Percentiles rank a stretch among this genome's conserved stretches.
Conservation (phyloP, 192 early-diverging fungal genomes). For the Haplosporangium gracile region DNA sequence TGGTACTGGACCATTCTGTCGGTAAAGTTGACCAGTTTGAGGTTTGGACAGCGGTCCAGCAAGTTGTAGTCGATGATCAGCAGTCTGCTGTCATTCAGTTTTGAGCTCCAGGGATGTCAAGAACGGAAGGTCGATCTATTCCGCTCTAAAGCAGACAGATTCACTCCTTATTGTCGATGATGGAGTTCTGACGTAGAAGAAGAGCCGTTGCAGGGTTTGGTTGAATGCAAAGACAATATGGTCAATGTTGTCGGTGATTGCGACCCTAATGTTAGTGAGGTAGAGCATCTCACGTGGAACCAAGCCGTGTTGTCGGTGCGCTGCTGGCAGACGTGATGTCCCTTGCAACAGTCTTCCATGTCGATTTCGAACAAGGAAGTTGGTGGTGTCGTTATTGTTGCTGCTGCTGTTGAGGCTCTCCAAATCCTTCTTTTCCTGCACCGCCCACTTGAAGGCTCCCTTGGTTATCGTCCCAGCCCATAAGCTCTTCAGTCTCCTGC, state of each 20-base stretch:
- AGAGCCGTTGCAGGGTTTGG: background rate
- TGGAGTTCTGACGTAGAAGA: background rate
- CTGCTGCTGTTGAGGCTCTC: background rate
- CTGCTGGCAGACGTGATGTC: background rate
- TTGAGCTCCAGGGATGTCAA: background rate
- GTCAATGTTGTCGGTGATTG: background rate
- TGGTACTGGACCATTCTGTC: background rate
- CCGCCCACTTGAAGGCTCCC: too few species aligned
- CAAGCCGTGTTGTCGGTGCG: background rate
- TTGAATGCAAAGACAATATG: background rate
- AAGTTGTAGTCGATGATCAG: background rate
- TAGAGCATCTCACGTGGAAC: background rate
- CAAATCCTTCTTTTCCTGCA: background rate
- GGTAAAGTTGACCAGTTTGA: background rate
- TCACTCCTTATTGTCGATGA: background rate
- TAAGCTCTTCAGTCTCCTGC: background rate
- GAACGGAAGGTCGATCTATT: background rate
- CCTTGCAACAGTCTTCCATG: background rate
- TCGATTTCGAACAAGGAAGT: too few species aligned
- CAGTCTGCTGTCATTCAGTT: background rate
- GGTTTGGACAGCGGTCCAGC: background rate
- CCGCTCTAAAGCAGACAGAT: background rate
- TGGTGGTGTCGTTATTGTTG: too few species aligned
- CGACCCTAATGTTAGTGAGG: background rate
- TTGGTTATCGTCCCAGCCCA: too few species aligned